Conservation (phyloP, 2,329 filamentous ascomycete genomes). For the Talaromyces islandicus region DNA sequence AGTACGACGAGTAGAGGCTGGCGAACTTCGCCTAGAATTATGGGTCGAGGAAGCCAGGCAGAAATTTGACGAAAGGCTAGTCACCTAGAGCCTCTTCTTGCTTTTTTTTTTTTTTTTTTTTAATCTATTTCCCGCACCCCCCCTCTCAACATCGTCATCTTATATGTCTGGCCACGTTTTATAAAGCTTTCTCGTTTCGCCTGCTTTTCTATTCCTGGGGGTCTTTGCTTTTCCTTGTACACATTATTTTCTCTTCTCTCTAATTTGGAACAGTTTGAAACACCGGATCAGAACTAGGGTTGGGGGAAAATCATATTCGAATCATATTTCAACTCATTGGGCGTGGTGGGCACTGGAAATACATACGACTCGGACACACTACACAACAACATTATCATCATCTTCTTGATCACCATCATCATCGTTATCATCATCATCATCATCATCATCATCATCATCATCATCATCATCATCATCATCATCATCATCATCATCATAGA, state of each 20-base stretch:
- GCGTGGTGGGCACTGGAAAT: not conserved
- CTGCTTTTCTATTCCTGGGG: not conserved
- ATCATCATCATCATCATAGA: not conserved
- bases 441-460: not conserved
- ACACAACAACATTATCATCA: not conserved
- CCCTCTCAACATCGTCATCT: not conserved
- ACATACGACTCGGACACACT: not conserved
- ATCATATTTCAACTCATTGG: not conserved
- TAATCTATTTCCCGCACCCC: no score
- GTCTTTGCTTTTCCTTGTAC: not conserved
- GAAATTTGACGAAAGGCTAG: conserved; percentile 35
- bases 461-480: not conserved
- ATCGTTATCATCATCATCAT: not conserved
- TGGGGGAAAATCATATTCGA: not conserved
- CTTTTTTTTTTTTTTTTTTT: not conserved
- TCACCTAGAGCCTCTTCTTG: not conserved
- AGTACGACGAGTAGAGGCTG: conserved; percentile 57
- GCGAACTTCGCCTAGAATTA: conserved; percentile 61
- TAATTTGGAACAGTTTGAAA: conserved; percentile 1
- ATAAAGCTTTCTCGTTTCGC: not conserved
- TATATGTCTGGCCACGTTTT: not conserved
- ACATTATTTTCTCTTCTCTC: not conserved
- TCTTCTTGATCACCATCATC: not conserved
- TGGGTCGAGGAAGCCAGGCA: conserved; percentile 63
- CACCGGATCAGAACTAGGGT: conserved; percentile 1